Evolutionary conservation across 495 filamentous ascomycete genomes (phyloP).

Genomic region (Hypoxylon trugodes): DNA sequence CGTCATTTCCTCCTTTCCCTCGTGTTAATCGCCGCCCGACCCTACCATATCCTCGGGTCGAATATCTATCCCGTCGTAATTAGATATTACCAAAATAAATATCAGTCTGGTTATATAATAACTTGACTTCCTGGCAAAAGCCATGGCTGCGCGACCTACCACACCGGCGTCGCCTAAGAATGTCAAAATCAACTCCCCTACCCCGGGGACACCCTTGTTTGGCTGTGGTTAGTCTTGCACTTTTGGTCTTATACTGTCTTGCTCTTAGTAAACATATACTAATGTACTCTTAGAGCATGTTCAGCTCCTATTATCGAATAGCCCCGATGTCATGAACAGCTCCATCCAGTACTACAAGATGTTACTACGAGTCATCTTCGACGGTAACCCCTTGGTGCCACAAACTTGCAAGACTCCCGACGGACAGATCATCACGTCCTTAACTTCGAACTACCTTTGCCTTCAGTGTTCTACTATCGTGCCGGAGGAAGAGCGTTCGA

Average conservation of each 20-base stretch:
- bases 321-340: conserved; percentile 56
- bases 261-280: conserved; percentile 24
- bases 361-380: conserved; percentile 59
- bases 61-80: no score
- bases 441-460: conserved; percentile 73
- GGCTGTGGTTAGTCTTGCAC: conserved; percentile 58
- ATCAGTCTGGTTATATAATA: no score
- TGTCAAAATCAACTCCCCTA: conserved; percentile 59
- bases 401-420: conserved; percentile 61
- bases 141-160: conserved; percentile 54
- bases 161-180: conserved; percentile 64
- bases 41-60: no score
- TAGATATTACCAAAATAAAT: no score
- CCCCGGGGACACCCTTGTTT: conserved; percentile 60
- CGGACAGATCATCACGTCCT: conserved; percentile 52
- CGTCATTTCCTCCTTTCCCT: no score
- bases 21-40: no score
- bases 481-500: conserved; percentile 62
- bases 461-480: conserved; percentile 71
- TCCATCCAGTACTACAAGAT: conserved; percentile 64
- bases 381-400: conserved; percentile 54
- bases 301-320: conserved; percentile 60
- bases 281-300: conserved; percentile 58
- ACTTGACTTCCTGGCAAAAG: conserved; percentile 1
- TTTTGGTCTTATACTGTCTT: not conserved